Conservation (phyloP, 768 basidiomycete species). For the Tricholoma terreum region DNA sequence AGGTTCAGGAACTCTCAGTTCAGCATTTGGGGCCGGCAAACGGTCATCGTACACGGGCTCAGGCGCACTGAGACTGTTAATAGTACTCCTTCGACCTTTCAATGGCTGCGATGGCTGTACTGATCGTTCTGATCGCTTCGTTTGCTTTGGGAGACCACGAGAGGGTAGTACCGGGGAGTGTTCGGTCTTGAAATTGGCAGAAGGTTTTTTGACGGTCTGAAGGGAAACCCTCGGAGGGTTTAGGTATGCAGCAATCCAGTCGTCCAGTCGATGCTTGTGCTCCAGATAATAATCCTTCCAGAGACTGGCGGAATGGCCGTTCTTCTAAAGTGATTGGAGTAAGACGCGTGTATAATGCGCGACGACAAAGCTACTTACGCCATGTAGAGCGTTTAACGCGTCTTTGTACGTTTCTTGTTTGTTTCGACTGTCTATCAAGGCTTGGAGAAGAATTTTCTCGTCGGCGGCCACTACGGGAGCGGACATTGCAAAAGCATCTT, state of each 20-base stretch:
- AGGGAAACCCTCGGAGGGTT: constrained; percentile 21
- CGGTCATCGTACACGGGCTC: constrained; percentile 43
- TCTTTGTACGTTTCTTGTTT: constrained; percentile 55
- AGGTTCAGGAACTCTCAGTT: constrained; percentile 60
- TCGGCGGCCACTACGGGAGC: constrained; percentile 54
- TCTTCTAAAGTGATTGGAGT: constrained; percentile 32
- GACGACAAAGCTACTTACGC: constrained; percentile 38
- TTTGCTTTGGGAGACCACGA: constrained; percentile 24
- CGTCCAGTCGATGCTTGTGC: constrained; percentile 59
- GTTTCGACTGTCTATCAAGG: constrained; percentile 38
- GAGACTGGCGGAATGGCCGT: constrained; percentile 52
- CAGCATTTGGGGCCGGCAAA: constrained; percentile 59
- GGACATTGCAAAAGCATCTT: constrained; percentile 53
- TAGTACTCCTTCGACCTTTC: constrained; percentile 42
- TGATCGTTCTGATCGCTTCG: constrained; percentile 24
- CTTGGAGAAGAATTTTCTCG: constrained; percentile 55
- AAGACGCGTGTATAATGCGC: constrained; percentile 14
- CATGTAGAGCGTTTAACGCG: constrained; percentile 65
- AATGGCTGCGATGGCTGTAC: constrained; percentile 20
- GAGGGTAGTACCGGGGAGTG: constrained; percentile 19
- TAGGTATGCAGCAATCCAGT: constrained; percentile 36
- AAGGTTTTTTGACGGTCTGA: constrained; percentile 40
- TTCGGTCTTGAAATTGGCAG: constrained; percentile 36
- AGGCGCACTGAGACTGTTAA: constrained; percentile 60
- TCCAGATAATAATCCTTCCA: constrained; percentile 85